phyloP scores from a whole-genome alignment of 345 rosid species.

The Dovyalis caffra region DNA sequence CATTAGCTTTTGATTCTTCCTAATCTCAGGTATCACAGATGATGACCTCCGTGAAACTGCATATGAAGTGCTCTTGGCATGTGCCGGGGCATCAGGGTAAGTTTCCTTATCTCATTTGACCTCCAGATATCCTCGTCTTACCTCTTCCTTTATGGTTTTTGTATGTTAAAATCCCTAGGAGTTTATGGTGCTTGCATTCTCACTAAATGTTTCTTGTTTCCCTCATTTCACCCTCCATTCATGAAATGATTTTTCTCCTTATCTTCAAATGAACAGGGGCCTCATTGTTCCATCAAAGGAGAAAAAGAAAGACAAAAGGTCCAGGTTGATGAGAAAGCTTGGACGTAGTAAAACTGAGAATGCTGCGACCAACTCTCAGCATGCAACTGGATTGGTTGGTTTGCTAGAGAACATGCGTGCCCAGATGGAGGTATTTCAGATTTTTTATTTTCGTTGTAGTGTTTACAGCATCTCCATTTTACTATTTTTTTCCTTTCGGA shows the following conservation, averaged over 20 bases:
- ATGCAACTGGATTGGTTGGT: slow-evolving; percentile 70
- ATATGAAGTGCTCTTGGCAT: slow-evolving; percentile 85
- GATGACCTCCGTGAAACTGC: slow-evolving; percentile 97
- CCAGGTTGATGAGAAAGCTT: slow-evolving; percentile 90
- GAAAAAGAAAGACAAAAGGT: slow-evolving; percentile 79
- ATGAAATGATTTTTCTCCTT: slow-evolving; percentile 7
- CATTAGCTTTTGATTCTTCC: background rate
- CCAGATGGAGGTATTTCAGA: slow-evolving; percentile 81
- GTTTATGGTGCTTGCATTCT: background rate
- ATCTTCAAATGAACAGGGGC: slow-evolving; percentile 47
- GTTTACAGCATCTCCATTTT: background rate
- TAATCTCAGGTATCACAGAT: slow-evolving; percentile 68
- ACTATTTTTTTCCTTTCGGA: background rate
- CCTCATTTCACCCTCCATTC: slow-evolving; percentile 11
- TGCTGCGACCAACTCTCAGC: slow-evolving; percentile 54
- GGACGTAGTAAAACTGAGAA: slow-evolving; percentile 77
- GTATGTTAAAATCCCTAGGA: background rate
- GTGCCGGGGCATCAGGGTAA: slow-evolving; percentile 98
- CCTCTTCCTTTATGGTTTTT: background rate
- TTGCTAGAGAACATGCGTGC: slow-evolving; percentile 86
- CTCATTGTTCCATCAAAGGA: slow-evolving; percentile 91
- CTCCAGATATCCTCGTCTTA: background rate
- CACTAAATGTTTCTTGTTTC: slow-evolving; percentile 8
- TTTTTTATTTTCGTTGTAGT: background rate
- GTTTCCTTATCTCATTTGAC: slow-evolving; percentile 14